Evolutionary conservation across 805 yeast species (phyloP), one percentile per base, ranked within the genome.

Genomic region (Yarrowia sp.): DNA sequence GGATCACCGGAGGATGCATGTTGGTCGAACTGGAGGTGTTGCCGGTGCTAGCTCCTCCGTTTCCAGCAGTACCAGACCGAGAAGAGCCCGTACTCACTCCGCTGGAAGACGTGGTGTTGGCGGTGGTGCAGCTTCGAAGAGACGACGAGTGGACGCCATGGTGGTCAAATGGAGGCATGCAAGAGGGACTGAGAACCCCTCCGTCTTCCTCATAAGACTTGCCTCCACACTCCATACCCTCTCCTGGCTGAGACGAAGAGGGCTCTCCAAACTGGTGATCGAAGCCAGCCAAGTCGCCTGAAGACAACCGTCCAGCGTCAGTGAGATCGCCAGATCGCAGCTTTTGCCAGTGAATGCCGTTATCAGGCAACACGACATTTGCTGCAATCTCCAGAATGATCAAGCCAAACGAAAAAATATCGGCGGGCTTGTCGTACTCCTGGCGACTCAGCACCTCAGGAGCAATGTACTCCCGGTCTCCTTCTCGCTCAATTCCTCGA

Each of bases 261-360:
- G 38, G 20, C 14, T 58, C 64, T 33, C 64, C 50, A 40, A 55
- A 55, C 63, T 39, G 63, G 6, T 60, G 53, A 13, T 61, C 66
- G 15, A 64, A 52, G 19, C 49, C 49, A 50, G 60, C 60, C 39
- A 89, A 78, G 71, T 90, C 94, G 24, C 88, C 88, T 2, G 91
- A 87, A 55, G 79, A 75, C 69, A 93, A 81, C 72, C 87, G 85
- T 0, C 98, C 98, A 0, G 98, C 98, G 76, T 95, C 99, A 17
- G 96, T 87, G 71, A 95, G 81, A 76, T 95, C 99, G 0, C 98
- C 99, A 49, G 97, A 90, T 71, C 99, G 83, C 69, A 95, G 80
- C 76, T 93, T 92, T 72, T 96, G 96, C 99, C 99, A 95, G 38
- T 96, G 93, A 14, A 91, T 85, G 7, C 99, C 99, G 76, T 95